Evolutionary conservation across 331 rosid species (phyloP).

Genomic region (Quercus lobata): DNA sequence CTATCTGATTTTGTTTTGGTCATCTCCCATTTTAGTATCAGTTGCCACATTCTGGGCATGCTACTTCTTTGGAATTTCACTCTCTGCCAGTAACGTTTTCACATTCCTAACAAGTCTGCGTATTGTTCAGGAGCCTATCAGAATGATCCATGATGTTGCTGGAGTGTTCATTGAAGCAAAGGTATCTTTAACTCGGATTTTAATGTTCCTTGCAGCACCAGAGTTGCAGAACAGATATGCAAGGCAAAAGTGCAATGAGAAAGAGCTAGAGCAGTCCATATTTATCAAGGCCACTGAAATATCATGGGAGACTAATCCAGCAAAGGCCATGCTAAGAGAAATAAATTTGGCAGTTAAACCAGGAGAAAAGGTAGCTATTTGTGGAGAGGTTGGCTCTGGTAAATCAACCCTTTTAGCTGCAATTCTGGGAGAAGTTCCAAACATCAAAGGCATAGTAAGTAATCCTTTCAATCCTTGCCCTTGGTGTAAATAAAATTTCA

Average conservation of each 20-base stretch:
- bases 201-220: neutral
- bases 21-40: conserved; percentile 4
- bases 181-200: neutral
- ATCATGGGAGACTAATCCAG: conserved; percentile 3
- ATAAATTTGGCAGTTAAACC: neutral
- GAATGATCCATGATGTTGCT: conserved; percentile 4
- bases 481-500: neutral
- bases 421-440: neutral
- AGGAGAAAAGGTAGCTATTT: neutral
- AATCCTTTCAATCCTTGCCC: neutral
- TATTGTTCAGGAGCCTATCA: neutral
- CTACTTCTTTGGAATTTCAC: neutral
- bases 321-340: neutral
- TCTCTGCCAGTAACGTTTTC: neutral
- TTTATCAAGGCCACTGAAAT: neutral
- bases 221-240: neutral
- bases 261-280: neutral
- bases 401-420: conserved; percentile 3
- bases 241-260: neutral
- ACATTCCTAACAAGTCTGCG: neutral
- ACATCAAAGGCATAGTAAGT: neutral
- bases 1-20: conserved; percentile 6
- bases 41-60: conserved; percentile 6
- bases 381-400: conserved; percentile 3
- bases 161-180: conserved; percentile 6